Evolutionary conservation across 495 filamentous ascomycete species (phyloP).

Genomic region (Entonaema liquescens): DNA sequence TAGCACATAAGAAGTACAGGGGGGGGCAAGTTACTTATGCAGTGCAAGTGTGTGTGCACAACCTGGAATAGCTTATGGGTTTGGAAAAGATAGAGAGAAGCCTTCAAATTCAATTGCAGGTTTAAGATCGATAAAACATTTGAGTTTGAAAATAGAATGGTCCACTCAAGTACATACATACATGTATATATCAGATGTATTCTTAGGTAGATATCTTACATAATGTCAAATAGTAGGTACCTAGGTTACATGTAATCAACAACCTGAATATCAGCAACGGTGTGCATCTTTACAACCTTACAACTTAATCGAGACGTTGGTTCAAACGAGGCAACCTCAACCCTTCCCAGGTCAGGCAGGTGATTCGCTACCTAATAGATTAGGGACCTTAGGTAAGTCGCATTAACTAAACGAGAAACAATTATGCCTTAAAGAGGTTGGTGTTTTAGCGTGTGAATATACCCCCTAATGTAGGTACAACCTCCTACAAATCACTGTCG

Average conservation of each 20-base stretch:
- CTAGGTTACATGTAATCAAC: not conserved
- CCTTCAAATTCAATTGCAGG: not conserved
- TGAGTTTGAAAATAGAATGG: not conserved
- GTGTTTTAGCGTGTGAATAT: not conserved
- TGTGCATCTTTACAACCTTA: conserved; percentile 29
- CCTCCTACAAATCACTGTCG: too few species aligned
- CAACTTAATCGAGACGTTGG: conserved; percentile 17
- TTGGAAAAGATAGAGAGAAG: conserved; percentile 17
- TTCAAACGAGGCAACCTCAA: conserved; percentile 30
- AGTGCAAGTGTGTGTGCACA: too few species aligned
- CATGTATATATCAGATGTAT: not conserved
- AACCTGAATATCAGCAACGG: conserved; percentile 16
- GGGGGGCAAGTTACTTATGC: too few species aligned
- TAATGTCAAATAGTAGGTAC: not conserved
- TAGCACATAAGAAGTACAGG: conserved; percentile 20
- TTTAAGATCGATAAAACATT: not conserved
- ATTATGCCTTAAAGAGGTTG: not conserved
- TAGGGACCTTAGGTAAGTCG: too few species aligned
- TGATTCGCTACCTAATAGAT: not conserved
- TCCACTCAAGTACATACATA: not conserved
- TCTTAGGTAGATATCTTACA: too few species aligned
- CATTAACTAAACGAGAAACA: not conserved
- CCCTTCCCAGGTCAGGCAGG: conserved; percentile 5
- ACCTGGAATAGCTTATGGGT: not conserved
- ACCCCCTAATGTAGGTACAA: not conserved